Conservation (phyloP, 306 rosid species). For the Astragalus membranaceus region DNA sequence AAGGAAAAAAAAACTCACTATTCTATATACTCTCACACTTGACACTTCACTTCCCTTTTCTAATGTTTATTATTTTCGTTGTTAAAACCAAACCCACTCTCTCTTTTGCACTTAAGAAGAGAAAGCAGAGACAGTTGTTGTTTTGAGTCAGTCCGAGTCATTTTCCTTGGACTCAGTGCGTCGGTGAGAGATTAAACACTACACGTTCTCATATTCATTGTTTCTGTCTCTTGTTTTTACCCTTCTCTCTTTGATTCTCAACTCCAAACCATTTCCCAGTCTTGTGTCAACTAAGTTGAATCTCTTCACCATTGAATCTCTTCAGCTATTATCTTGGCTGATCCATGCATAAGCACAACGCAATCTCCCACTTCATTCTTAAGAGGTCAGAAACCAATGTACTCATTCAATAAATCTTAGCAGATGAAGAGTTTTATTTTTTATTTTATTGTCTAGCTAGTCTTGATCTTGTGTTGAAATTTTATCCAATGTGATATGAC, state of each 20-base stretch:
- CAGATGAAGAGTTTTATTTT: background rate
- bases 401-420: background rate
- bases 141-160: background rate
- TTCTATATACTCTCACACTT: too few species aligned
- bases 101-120: background rate
- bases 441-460: background rate
- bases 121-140: constrained; percentile 8
- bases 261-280: background rate
- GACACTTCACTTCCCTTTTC: too few species aligned
- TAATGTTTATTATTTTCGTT: too few species aligned
- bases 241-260: constrained; percentile 7
- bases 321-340: background rate
- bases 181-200: constrained; percentile 30
- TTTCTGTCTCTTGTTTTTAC: background rate
- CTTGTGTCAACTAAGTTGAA: background rate
- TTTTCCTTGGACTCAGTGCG: background rate
- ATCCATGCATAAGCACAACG: constrained; percentile 2
- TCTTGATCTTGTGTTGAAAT: background rate
- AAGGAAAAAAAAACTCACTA: too few species aligned
- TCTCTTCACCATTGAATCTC: background rate
- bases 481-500: background rate
- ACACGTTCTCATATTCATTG: background rate
- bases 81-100: constrained; percentile 8
- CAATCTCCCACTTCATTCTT: background rate
- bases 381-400: constrained; percentile 18